Evolutionary conservation across 805 yeast species (phyloP).

Genomic region (Starmerella davenportii): DNA sequence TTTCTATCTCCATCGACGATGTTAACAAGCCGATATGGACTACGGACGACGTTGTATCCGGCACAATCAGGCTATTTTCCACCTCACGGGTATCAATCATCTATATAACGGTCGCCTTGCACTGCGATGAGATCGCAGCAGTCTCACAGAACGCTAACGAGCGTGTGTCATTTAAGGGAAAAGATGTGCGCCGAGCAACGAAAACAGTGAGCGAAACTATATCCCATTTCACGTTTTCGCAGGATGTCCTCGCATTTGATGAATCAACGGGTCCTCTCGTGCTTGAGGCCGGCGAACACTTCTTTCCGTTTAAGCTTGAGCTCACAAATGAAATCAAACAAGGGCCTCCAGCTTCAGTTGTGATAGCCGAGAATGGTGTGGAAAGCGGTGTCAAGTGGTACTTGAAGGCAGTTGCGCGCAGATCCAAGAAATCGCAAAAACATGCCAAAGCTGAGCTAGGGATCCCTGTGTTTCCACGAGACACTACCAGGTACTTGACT

Average conservation of each 20-base stretch:
- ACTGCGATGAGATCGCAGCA: constrained; percentile 6
- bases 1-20: constrained; percentile 3
- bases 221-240: neutral
- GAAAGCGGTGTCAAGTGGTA: constrained; percentile 5
- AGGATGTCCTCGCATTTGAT: constrained; percentile 1
- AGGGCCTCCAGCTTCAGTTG: constrained; percentile 6
- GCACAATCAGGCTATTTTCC: constrained; percentile 4
- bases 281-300: constrained; percentile 9
- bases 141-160: constrained; percentile 1
- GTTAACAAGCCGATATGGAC: constrained; percentile 7
- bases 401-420: constrained; percentile 2
- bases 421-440: neutral
- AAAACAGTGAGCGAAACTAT: neutral
- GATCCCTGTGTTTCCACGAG: constrained; percentile 3
- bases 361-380: neutral
- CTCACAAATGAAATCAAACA: constrained; percentile 4
- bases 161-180: neutral
- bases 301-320: constrained; percentile 7
- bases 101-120: constrained; percentile 1
- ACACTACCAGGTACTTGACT: neutral
- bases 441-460: neutral
- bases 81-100: neutral
- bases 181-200: neutral
- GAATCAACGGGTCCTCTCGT: neutral
- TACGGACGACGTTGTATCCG: constrained; percentile 7